These are phyloP conservation scores for Vitis labrusca DNA, from an alignment of 164 flowering plant genomes.

Conservation along the genomic window DNA sequence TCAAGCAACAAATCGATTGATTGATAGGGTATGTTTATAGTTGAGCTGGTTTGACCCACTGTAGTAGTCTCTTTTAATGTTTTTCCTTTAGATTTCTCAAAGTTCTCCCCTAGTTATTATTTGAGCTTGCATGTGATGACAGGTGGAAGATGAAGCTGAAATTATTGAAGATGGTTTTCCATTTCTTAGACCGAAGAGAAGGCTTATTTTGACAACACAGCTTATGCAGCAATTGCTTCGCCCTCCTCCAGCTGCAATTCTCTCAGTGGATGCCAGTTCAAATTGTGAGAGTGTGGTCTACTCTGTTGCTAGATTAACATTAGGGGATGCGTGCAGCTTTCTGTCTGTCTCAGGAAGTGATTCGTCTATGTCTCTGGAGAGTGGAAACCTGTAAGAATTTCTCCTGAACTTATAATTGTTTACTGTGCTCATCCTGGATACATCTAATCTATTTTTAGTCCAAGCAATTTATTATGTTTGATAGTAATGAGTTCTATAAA, in stretches of 20 bases:
- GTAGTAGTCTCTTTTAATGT: not conserved
- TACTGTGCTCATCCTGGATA: constrained; percentile 1
- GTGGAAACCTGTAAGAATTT: constrained; percentile 36
- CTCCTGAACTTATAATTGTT: constrained; percentile 1
- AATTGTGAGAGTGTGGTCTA: constrained; percentile 40
- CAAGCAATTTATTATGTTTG: not conserved
- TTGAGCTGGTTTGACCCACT: not conserved
- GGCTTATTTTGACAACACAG: constrained; percentile 56
- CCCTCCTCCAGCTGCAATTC: constrained; percentile 44
- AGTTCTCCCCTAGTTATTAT: not conserved
- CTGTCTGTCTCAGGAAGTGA: constrained; percentile 22
- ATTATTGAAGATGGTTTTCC: constrained; percentile 34
- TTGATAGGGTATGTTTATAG: constrained; percentile 45
- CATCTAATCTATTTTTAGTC: not conserved
- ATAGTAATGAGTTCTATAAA: not conserved
- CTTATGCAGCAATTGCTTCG: constrained; percentile 58
- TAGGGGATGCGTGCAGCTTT: constrained; percentile 56
- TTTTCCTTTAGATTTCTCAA: not conserved
- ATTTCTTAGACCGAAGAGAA: constrained; percentile 35
- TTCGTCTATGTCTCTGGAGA: constrained; percentile 6
- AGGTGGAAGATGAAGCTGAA: constrained; percentile 53
- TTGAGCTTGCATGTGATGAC: constrained; percentile 2
- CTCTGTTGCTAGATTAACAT: constrained; percentile 33
- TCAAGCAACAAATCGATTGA: constrained; percentile 37
- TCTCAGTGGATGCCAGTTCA: constrained; percentile 39